Conservation (phyloP, 805 yeast genomes). For the Cyberlindnera sargentensis region DNA sequence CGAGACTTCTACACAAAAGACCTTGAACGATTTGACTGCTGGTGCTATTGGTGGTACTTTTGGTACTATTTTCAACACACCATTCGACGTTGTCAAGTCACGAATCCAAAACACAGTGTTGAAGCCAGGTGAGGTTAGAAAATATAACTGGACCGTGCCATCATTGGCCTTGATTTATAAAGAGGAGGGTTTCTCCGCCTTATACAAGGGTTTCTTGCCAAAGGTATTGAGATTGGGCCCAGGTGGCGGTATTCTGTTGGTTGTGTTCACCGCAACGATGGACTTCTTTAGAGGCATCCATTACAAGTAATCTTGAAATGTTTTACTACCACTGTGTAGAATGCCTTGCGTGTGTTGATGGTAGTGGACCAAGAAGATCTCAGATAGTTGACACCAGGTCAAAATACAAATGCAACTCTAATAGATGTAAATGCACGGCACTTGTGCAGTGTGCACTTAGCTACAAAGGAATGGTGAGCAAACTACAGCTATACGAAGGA, state of each 20-base stretch:
- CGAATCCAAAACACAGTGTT: slow-evolving; percentile 77
- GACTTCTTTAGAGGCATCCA: slow-evolving; percentile 68
- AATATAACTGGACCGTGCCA: slow-evolving; percentile 90
- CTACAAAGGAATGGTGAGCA: background rate
- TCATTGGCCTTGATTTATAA: slow-evolving; percentile 63
- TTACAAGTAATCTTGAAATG: slow-evolving; percentile 10
- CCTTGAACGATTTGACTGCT: slow-evolving; percentile 79
- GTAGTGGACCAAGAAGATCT: too few relatives aligned
- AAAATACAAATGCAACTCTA: too few relatives aligned
- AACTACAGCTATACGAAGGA: background rate
- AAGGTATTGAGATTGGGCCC: slow-evolving; percentile 97
- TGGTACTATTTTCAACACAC: slow-evolving; percentile 93
- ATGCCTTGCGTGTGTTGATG: too few relatives aligned
- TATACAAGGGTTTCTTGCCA: slow-evolving; percentile 95
- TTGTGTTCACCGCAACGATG: slow-evolving; percentile 93
- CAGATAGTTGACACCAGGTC: too few relatives aligned
- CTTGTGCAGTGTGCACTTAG: background rate
- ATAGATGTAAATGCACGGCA: too few relatives aligned
- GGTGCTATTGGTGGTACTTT: slow-evolving; percentile 97
- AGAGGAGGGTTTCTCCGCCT: slow-evolving; percentile 90
- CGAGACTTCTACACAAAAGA: slow-evolving; percentile 60
- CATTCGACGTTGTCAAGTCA: slow-evolving; percentile 95
- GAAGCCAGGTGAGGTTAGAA: slow-evolving; percentile 68
- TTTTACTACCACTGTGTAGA: too few relatives aligned
- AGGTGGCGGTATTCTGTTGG: slow-evolving; percentile 97